Evolutionary conservation across 148 eudicot genomes (phyloP), one percentile per base, ranked within the genome.

Genomic region (Vaccinium corymbosum): DNA sequence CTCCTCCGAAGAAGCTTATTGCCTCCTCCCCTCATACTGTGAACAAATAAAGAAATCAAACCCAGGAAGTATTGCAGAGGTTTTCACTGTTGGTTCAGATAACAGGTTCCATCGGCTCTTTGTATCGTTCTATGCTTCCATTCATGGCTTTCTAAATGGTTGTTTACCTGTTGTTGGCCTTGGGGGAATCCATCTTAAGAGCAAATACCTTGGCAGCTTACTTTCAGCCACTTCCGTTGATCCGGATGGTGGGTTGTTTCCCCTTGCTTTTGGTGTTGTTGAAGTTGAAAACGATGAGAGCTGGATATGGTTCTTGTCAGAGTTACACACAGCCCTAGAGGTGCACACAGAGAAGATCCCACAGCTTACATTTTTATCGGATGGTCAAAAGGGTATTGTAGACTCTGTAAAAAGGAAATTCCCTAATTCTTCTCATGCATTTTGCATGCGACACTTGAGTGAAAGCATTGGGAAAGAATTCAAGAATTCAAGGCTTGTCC

Each of bases 251-350:
- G 92, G 89, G 72, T 79, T 93, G 85, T 93, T 91, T 85, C 94
- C 93, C 3, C 86, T 93, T 80, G 94, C 95, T 19, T 88, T 90
- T 82, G 94, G 87, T 68, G 86, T 93, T 61, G 95, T 91, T 66
- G 92, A 91, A 74, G 85, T 84, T 7, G 93, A 91, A 78, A 90
- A 82, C 83, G 93, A 91, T 57, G 94, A 91, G 70, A 91, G 86
- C 64, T 93, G 95, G 95, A 88, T 83, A 82, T 93, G 95, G 95
- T 93, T 93, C 85, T 78, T 93, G 82, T 83, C 94, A 13, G 91
- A 90, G 85, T 80, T 91, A 57, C 90, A 80, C 51, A 90, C 90
- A 79, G 86, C 89, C 16, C 86, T 93, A 16, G 93, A 91, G 80
- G 81, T 83, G 80, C 86, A 89, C 79, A 89, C 92, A 3, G 87